Conservation (phyloP, 2,329 filamentous ascomycete species). For the Aspergillus ochraceus region DNA sequence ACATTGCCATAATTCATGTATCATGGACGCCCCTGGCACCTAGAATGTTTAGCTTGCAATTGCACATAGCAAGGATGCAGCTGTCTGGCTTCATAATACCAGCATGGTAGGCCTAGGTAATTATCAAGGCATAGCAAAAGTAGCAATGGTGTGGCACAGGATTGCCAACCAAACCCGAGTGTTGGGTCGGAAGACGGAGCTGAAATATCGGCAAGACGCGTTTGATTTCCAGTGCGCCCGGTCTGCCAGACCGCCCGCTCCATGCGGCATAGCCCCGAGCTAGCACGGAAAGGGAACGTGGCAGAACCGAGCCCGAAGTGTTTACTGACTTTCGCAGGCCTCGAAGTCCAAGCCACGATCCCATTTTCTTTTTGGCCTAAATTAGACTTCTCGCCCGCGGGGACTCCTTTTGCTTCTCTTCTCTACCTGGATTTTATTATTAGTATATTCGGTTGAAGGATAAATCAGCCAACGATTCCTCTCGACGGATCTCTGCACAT, state of each 20-base stretch:
- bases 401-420: background rate
- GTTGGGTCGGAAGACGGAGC: background rate
- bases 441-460: background rate
- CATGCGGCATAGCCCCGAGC: conserved; percentile 9
- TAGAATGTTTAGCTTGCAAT: conserved; percentile 1
- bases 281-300: conserved; percentile 18
- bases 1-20: conserved; percentile 6
- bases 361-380: background rate
- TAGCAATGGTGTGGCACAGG: background rate
- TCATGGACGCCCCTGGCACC: background rate
- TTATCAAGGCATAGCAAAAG: background rate
- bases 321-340: conserved; percentile 5
- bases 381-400: background rate
- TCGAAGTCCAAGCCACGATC: background rate
- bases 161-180: background rate
- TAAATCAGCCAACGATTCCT: background rate
- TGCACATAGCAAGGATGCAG: background rate
- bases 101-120: background rate
- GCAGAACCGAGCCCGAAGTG: conserved; percentile 20
- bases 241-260: conserved; percentile 21
- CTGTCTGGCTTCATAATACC: background rate
- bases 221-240: background rate
- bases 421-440: background rate
- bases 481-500: background rate
- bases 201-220: background rate